Evolutionary conservation across 164 flowering plant genomes (phyloP), one percentile per base, ranked within the genome.

Genomic region (Berberis vulgaris): DNA sequence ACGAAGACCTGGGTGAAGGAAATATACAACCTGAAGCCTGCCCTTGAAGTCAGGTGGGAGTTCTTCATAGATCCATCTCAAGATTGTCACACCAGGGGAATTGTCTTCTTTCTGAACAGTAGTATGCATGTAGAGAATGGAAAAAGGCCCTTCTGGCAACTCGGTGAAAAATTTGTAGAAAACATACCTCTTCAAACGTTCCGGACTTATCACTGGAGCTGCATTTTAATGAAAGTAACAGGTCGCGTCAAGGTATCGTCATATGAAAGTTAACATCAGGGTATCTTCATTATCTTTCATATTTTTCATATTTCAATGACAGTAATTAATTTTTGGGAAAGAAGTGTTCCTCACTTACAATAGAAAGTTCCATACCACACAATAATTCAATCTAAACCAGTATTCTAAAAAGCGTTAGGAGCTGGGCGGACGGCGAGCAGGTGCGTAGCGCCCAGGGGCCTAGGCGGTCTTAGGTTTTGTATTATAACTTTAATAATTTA

Each of bases 61-160:
- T 4, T 82, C 91, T 78, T 94, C 97, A 68, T 94, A 94, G 53
- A 91, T 89, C 93, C 96, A 94, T 77, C 97, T 81, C 79, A 94
- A 70, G 66, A 86, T 79, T 45, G 89, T 74, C 42, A 94, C 2
- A 3, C 99, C 99, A 13, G 97, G 99, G 43, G 79, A 86, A 64
- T 94, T 94, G 45, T 91, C 96, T 61, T 87, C 93, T 71, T 80
- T 87, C 62, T 87, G 93, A 60, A 84, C 97, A 50, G 86, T 80
- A 56, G 79, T 88, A 70, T 94, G 95, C 77, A 94, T 71, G 81
- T 91, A 94, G 46, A 87, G 85, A 46, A 94, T 82, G 70, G 84
- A 87, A 67, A 81, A 94, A 13, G 95, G 95, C 41, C 93, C 96
- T 65, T 87, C 89, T 8, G 85, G 80, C 67, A 91, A 64, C 69